A percentile compares a stretch with the other conserved stretches of the same genome.
phyloP scores from a whole-genome alignment of 2,329 filamentous ascomycete species.

The Moelleriella libera region DNA sequence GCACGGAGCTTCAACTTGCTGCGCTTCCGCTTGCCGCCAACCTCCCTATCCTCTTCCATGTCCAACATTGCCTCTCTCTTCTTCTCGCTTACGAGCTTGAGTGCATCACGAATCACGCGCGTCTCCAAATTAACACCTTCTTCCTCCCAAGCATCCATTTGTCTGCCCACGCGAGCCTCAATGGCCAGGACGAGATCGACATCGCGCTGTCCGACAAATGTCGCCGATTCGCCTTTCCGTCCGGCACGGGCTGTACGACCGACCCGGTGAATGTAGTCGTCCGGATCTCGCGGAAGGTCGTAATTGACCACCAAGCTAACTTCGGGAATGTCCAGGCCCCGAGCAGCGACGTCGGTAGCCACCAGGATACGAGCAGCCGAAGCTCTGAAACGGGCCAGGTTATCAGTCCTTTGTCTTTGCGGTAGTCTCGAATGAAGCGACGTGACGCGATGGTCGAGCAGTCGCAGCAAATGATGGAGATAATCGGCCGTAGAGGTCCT shows the following conservation, averaged over 20 bases:
- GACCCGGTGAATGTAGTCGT: conserved; percentile 94
- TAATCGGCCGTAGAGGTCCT: conserved; percentile 78
- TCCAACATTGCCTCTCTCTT: conserved; percentile 84
- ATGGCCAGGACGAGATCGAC: conserved; percentile 84
- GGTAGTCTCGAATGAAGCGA: conserved; percentile 78
- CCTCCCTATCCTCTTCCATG: conserved; percentile 84
- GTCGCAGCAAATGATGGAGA: conserved; percentile 73
- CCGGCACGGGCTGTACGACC: conserved; percentile 92
- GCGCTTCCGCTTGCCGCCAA: conserved; percentile 67
- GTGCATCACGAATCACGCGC: conserved; percentile 66
- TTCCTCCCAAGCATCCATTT: conserved; percentile 76
- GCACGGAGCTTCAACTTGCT: conserved; percentile 41
- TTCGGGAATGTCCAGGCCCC: conserved; percentile 89
- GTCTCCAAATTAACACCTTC: conserved; percentile 92
- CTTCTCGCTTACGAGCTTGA: conserved; percentile 90
- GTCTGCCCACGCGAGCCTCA: conserved; percentile 63
- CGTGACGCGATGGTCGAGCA: conserved; percentile 81
- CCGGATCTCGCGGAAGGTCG: conserved; percentile 87
- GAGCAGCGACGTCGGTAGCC: conserved; percentile 85
- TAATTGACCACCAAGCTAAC: conserved; percentile 88
- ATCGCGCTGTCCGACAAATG: conserved; percentile 84
- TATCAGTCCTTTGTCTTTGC: conserved; percentile 73
- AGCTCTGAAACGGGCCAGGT: conserved; percentile 83
- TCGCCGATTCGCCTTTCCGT: conserved; percentile 66
- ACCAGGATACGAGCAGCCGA: conserved; percentile 79